phyloP scores from a whole-genome alignment of 306 rosid species.

The Oxytropis ochrocephala region DNA sequence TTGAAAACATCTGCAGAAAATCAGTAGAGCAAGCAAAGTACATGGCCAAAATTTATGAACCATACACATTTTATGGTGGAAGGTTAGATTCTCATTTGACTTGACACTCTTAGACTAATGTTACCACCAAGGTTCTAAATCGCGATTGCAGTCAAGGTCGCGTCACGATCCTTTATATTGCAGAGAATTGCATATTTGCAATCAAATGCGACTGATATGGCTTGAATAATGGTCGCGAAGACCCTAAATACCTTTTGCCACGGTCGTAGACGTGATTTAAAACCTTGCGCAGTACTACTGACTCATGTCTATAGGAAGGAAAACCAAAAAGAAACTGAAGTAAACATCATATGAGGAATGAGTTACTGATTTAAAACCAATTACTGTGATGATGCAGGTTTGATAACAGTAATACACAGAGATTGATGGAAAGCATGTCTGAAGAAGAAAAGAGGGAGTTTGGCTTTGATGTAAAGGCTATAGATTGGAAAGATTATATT shows the following conservation, averaged over 20 bases:
- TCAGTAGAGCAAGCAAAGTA: conserved; percentile 87
- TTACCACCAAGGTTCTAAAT: too few relatives aligned
- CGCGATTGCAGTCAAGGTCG: too few relatives aligned
- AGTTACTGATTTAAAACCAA: background rate
- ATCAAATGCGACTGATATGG: too few relatives aligned
- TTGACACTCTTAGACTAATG: conserved; percentile 2
- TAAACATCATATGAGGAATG: background rate
- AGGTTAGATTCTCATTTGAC: conserved; percentile 43
- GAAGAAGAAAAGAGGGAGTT: conserved; percentile 77
- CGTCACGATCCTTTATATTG: too few relatives aligned
- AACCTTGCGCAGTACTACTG: background rate
- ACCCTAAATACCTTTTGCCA: too few relatives aligned
- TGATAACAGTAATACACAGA: conserved; percentile 74
- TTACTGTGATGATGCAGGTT: conserved; percentile 50
- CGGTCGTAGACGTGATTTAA: too few relatives aligned
- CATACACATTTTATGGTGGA: conserved; percentile 92
- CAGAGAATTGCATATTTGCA: too few relatives aligned
- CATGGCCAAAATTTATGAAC: conserved; percentile 81
- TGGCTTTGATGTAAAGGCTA: conserved; percentile 71
- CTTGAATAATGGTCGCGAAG: background rate
- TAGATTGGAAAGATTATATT: conserved; percentile 84
- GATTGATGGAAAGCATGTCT: conserved; percentile 66
- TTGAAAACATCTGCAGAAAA: conserved; percentile 63
- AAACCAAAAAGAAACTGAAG: background rate
- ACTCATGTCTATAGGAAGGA: background rate